Evolutionary conservation across 371 early-diverging fungal genomes (phyloP).

Genomic region (Phascolomyces articulosus): DNA sequence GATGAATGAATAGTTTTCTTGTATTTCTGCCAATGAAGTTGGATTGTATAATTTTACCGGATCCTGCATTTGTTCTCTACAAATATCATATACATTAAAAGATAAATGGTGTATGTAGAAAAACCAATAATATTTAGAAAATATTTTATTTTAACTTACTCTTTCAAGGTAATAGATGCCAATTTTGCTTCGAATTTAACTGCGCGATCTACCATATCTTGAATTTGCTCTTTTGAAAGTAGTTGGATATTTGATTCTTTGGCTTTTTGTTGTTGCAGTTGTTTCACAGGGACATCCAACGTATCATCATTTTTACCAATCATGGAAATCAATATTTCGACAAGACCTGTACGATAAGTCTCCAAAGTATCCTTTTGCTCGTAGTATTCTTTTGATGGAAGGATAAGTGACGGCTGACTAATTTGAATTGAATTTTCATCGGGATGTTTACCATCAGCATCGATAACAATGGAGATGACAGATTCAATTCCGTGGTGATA

Average conservation of each 20-base stretch:
- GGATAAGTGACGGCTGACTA: slow-evolving; percentile 39
- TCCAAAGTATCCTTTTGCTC: slow-evolving; percentile 29
- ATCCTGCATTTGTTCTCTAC: slow-evolving; percentile 46
- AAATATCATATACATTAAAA: no score
- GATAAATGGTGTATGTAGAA: background rate
- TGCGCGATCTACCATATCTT: slow-evolving; percentile 33
- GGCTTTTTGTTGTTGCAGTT: background rate
- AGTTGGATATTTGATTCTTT: slow-evolving; percentile 3
- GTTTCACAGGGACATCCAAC: background rate
- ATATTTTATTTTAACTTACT: no score
- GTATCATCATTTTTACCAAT: slow-evolving; percentile 11
- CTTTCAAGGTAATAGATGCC: slow-evolving; percentile 28
- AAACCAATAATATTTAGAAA: no score
- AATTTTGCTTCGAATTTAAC: slow-evolving; percentile 53
- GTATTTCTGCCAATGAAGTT: slow-evolving; percentile 35
- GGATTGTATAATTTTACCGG: slow-evolving; percentile 58
- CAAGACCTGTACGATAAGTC: slow-evolving; percentile 40
- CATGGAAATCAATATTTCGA: slow-evolving; percentile 18
- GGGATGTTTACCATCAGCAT: slow-evolving; percentile 52
- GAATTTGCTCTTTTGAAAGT: slow-evolving; percentile 19
- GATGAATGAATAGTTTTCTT: slow-evolving; percentile 24
- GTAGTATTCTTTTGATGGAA: slow-evolving; percentile 68
- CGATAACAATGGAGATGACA: slow-evolving; percentile 33
- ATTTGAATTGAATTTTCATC: slow-evolving; percentile 38
- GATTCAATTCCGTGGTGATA: slow-evolving; percentile 17